Conservation (phyloP, 352 stramenopile species). For the Pythium aphanidermatum region DNA sequence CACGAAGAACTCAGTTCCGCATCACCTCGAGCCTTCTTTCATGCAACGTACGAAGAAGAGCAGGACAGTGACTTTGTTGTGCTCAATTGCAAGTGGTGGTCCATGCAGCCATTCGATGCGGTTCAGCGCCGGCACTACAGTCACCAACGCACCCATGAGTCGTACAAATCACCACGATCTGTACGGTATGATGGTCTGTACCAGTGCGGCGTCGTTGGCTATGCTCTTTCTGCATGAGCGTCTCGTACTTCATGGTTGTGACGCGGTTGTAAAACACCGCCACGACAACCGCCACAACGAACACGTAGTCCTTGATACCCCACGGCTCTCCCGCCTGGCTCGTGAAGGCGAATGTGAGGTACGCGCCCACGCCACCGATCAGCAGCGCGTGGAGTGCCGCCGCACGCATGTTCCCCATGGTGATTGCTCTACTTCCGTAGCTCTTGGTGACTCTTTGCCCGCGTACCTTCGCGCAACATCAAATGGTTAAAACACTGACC, state of each 20-base stretch:
- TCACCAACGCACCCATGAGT: constrained; percentile 3
- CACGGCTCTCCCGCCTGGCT: constrained; percentile 31
- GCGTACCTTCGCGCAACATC: constrained; percentile 7
- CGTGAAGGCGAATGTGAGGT: constrained; percentile 40
- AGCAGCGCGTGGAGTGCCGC: constrained; percentile 29
- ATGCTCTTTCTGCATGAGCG: constrained; percentile 29
- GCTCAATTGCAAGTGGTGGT: constrained; percentile 31
- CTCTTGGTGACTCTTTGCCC: neutral
- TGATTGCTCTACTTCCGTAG: neutral
- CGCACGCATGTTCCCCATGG: constrained; percentile 6
- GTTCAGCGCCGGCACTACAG: constrained; percentile 20
- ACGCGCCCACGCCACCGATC: constrained; percentile 41
- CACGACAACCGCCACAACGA: constrained; percentile 45
- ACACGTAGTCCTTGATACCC: constrained; percentile 50
- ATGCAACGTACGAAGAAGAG: constrained; percentile 72
- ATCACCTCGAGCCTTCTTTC: too few species aligned
- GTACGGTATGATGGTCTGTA: too few species aligned
- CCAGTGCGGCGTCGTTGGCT: constrained; percentile 16
- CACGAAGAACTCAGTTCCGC: too few species aligned
- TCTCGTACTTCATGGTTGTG: constrained; percentile 50
- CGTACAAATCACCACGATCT: too few species aligned
- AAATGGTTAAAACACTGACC: too few species aligned
- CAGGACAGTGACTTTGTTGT: constrained; percentile 61
- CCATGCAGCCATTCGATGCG: constrained; percentile 58
- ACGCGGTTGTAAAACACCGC: constrained; percentile 52